Evolutionary conservation across 805 yeast genomes (phyloP).

Genomic region (Pichia eremophila): DNA sequence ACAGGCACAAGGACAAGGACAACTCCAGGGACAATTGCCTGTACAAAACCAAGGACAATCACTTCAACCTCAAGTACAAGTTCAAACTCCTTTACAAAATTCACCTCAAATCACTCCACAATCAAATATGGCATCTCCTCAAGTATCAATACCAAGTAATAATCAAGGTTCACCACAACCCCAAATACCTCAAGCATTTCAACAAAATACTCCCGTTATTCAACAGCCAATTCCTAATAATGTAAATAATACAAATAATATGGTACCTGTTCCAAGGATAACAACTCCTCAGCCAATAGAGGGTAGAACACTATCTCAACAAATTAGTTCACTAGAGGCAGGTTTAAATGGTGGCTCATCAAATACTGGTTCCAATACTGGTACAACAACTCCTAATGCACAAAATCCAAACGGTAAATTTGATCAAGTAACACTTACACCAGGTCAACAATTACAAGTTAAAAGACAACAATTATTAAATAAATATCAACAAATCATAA

Average conservation of each 20-base stretch:
- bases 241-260: neutral
- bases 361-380: neutral
- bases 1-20: constrained; percentile 7
- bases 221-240: neutral
- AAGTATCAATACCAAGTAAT: neutral
- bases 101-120: constrained; percentile 2
- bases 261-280: too few relatives aligned
- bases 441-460: constrained; percentile 18
- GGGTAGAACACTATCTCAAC: constrained; percentile 5
- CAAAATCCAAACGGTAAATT: neutral
- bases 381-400: constrained; percentile 10
- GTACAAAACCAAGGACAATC: constrained; percentile 9
- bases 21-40: constrained; percentile 9
- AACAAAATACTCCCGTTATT: neutral
- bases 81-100: neutral
- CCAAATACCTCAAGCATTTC: too few relatives aligned
- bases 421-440: constrained; percentile 9
- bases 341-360: neutral
- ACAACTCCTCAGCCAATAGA: constrained; percentile 4
- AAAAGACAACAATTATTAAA: constrained; percentile 23
- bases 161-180: too few relatives aligned
- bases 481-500: constrained; percentile 36
- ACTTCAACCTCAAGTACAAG: constrained; percentile 5
- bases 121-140: neutral
- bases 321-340: neutral